Conservation (phyloP, 2,329 filamentous ascomycete genomes). For the Penicillium sp. region DNA sequence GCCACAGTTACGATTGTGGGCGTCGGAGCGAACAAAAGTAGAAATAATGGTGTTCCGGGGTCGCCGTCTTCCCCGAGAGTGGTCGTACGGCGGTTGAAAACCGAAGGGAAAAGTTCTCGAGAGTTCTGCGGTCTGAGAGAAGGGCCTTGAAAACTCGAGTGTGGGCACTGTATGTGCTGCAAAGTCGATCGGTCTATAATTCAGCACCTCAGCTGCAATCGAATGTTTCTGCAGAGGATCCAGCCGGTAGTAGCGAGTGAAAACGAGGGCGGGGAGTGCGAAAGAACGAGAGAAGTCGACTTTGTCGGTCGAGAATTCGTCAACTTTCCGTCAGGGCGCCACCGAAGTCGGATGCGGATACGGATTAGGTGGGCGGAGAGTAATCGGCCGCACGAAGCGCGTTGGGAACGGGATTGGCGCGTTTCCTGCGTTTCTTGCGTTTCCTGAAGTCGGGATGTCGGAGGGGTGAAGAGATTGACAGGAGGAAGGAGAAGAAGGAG, state of each 20-base stretch:
- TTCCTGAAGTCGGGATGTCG: constrained; percentile 2
- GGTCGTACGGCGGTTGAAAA: constrained; percentile 41
- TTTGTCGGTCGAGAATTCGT: constrained; percentile 9
- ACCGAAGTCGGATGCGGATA: constrained; percentile 20
- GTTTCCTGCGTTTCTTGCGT: constrained; percentile 13
- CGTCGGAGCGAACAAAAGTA: background rate
- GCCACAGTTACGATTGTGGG: constrained; percentile 23
- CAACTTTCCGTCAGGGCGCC: constrained; percentile 16
- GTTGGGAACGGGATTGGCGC: constrained; percentile 22
- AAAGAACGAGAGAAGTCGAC: constrained; percentile 1
- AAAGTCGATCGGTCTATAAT: constrained; percentile 17
- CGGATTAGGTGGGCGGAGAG: background rate
- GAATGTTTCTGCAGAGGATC: constrained; percentile 5
- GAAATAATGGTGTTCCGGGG: constrained; percentile 34
- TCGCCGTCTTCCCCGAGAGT: constrained; percentile 45
- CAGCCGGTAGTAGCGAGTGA: constrained; percentile 6
- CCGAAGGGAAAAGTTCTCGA: constrained; percentile 18
- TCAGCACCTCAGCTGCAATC: constrained; percentile 21
- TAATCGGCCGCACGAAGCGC: constrained; percentile 14
- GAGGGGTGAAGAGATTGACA: constrained; percentile 5
- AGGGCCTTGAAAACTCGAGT: constrained; percentile 11
- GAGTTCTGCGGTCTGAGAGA: constrained; percentile 12
- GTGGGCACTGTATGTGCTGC: constrained; percentile 18
- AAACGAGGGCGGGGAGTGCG: background rate
- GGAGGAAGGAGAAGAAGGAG: constrained; percentile 12